Base-by-base conservation (phyloP, 2,329 filamentous ascomycete species). In the Arthrobotrys sinensis region DNA sequence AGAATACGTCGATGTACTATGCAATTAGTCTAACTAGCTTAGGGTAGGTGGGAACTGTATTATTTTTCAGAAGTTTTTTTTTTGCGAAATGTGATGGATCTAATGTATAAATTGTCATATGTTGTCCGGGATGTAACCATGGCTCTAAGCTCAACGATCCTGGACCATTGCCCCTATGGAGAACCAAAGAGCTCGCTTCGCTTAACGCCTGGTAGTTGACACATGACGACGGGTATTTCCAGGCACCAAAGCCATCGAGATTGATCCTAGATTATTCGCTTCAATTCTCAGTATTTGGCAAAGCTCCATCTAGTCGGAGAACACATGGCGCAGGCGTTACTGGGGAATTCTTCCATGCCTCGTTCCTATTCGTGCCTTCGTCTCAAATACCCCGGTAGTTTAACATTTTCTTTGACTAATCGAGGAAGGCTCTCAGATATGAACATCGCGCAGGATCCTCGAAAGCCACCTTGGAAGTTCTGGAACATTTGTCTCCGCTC, bases 161-260 rank as follows among this genome's bases (percentile, higher is more conserved):
- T 64, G 38, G 55, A 38, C 48, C 21, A 48, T 34, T 66, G n/a
- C 32, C 32, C 68, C 40, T 34, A 24, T 36, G 21, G n/a, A 55
- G 45, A 63, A 53, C 32, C 53, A 63, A 75, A 75, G 70, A 75
- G 70, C 70, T 75, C 70, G 70, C 70, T 75, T 75, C 70, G 70
- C 52, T 67, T 68, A 50, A 14, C 24, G 21, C 28, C 24, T 24
- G 36, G 43, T 34, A 71, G 32, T 53, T 50, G 21, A 64, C 53
- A 55, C 36, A 72, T 72, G 68, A 72, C 57, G 57, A 72, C 16
- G 46, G 45, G 36, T 28, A 36, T 43, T 60, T 60, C 52, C 55
- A 60, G 36, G 55, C 46, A 66, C 70, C 36, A 24, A 28, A 46
- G 36, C 48, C 24, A 62, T 34, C 14, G 21, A 28, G 36, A 57